A percentile compares a stretch with the other conserved stretches of the same genome.
Conservation (phyloP, 192 early-diverging fungal genomes). For the Coemansia sp. region DNA sequence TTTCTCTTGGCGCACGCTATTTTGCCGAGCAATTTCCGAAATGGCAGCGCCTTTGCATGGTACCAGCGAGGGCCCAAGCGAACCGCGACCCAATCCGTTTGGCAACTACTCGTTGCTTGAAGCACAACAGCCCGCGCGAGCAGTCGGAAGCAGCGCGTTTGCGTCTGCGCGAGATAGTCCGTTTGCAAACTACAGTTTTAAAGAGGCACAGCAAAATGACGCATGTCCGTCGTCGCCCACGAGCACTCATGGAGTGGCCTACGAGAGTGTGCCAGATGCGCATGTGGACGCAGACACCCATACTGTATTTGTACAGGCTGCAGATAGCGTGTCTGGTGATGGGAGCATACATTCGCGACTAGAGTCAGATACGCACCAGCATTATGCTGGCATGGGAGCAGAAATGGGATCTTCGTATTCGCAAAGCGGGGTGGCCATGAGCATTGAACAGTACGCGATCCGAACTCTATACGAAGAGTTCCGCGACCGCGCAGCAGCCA, state of each 20-base stretch:
- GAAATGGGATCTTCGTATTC: conserved; percentile 4
- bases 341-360: conserved; percentile 5
- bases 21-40: neutral
- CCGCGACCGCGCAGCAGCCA: conserved; percentile 34
- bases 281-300: neutral
- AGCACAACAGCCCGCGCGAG: conserved; percentile 23
- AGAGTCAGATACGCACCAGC: neutral
- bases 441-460: conserved; percentile 50
- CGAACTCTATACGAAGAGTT: conserved; percentile 53
- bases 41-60: neutral
- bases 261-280: neutral
- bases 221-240: conserved; percentile 29
- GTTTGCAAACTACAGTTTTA: conserved; percentile 51
- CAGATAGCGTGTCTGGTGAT: conserved; percentile 1
- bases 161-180: conserved; percentile 18
- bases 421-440: neutral
- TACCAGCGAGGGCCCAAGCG: neutral
- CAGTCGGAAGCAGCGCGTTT: neutral
- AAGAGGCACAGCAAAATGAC: conserved; percentile 33
- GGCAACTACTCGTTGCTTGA: conserved; percentile 54
- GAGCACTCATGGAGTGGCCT: neutral
- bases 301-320: neutral
- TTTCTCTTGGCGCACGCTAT: no score
- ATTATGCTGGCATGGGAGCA: neutral
- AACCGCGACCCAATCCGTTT: conserved; percentile 42